phyloP scores from a whole-genome alignment of 257 asterid genomes.

The Nicotiana knightiana region DNA sequence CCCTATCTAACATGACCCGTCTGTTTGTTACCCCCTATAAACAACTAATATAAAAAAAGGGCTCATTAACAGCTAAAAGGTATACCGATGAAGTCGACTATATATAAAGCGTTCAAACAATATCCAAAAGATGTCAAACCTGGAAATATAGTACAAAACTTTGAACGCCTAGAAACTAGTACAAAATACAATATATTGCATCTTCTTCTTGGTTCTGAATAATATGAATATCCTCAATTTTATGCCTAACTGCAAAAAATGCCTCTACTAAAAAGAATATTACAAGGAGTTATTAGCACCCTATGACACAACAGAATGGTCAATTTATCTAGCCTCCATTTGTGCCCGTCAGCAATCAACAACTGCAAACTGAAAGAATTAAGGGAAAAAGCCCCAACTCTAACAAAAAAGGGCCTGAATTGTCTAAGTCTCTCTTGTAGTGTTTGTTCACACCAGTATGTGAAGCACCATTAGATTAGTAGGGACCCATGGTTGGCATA shows the following conservation, averaged over 20 bases:
- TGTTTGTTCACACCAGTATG: not conserved
- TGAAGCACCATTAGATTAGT: slow-evolving; percentile 31
- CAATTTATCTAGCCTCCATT: not conserved
- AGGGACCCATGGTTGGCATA: slow-evolving; percentile 96
- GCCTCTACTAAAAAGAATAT: slow-evolving; percentile 5
- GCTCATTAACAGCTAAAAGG: not conserved
- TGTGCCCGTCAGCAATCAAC: slow-evolving; percentile 7
- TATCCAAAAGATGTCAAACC: not conserved
- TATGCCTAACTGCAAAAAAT: slow-evolving; percentile 15
- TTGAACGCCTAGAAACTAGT: not conserved
- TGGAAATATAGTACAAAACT: not conserved
- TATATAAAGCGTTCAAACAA: not conserved
- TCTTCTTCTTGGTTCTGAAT: not conserved
- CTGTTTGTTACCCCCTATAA: no score
- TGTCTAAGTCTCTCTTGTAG: not conserved
- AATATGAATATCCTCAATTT: not conserved
- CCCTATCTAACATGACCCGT: no score
- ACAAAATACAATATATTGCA: not conserved
- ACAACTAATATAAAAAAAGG: no score
- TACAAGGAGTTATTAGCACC: slow-evolving; percentile 16
- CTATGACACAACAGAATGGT: slow-evolving; percentile 8
- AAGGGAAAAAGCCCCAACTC: not conserved
- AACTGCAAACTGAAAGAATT: slow-evolving; percentile 4
- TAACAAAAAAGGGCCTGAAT: not conserved
- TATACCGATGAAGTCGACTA: not conserved